Evolutionary conservation across 1,139 yeast genomes (phyloP).

Genomic region (Debaryomyces subglobosus): DNA sequence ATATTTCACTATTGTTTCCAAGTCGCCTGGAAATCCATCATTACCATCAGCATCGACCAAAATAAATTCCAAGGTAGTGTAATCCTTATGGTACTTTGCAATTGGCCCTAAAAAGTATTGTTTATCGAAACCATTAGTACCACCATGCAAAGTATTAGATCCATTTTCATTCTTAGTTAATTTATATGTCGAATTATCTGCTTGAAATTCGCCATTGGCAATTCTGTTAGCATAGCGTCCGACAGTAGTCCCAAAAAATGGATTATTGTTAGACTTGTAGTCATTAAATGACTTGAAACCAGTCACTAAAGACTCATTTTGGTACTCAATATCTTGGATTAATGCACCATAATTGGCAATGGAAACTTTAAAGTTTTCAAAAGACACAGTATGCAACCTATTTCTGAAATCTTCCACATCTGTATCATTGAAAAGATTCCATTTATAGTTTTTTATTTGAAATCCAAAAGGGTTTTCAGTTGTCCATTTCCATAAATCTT

Average conservation of each 20-base stretch:
- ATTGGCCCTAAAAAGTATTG: conserved; percentile 55
- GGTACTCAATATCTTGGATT: conserved; percentile 43
- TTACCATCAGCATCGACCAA: conserved; percentile 49
- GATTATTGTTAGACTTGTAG: conserved; percentile 42
- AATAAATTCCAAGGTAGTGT: conserved; percentile 41
- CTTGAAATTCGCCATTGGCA: conserved; percentile 43
- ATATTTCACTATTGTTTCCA: conserved; percentile 48
- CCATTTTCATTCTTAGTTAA: conserved; percentile 47
- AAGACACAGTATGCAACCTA: conserved; percentile 45
- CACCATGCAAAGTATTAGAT: conserved; percentile 53
- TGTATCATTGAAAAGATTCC: conserved; percentile 33
- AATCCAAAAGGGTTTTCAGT: conserved; percentile 70
- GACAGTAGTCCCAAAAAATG: conserved; percentile 63
- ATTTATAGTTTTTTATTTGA: conserved; percentile 36
- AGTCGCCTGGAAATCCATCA: conserved; percentile 60
- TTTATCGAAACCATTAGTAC: conserved; percentile 55
- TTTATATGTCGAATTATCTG: conserved; percentile 43
- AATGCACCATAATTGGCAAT: conserved; percentile 57
- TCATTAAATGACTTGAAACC: conserved; percentile 40
- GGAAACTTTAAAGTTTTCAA: conserved; percentile 41
- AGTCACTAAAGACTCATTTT: conserved; percentile 35
- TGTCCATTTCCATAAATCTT: conserved; percentile 81
- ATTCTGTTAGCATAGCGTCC: conserved; percentile 70
- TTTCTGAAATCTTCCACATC: conserved; percentile 28
- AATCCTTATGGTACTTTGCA: conserved; percentile 34